These are phyloP conservation scores for Penicillium sp. DNA, from an alignment of 2,329 filamentous ascomycete genomes.

Conservation along the genomic window DNA sequence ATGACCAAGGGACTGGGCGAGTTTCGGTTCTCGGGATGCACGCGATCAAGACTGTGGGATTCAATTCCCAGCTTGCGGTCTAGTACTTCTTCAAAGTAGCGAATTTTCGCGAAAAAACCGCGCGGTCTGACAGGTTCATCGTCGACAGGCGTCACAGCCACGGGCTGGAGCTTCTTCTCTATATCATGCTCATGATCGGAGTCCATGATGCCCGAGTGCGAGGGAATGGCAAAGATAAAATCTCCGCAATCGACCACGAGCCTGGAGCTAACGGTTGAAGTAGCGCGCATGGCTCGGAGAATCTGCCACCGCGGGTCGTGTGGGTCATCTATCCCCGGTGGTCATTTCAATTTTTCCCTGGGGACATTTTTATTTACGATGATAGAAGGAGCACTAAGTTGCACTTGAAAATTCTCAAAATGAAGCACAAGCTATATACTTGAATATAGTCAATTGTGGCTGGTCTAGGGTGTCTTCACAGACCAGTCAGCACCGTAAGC, in stretches of 20 bases:
- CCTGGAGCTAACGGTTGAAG: constrained; percentile 1
- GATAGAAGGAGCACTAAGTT: not conserved
- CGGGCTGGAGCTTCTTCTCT: constrained; percentile 15
- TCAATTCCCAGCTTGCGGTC: constrained; percentile 52
- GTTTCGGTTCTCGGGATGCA: constrained; percentile 41
- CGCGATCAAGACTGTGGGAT: constrained; percentile 48
- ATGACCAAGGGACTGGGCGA: constrained; percentile 42
- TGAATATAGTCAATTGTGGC: not conserved
- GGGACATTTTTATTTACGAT: not conserved
- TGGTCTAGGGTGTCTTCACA: not conserved
- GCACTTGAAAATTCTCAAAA: no score
- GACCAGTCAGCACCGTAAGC: not conserved
- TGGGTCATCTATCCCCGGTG: not conserved
- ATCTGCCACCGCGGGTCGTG: not conserved
- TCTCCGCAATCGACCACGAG: constrained; percentile 3
- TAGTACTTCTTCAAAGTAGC: constrained; percentile 44
- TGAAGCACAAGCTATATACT: not conserved
- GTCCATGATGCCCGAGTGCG: not conserved
- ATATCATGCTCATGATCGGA: not conserved
- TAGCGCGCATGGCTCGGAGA: not conserved
- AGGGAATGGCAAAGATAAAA: not conserved
- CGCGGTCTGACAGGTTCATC: constrained; percentile 11
- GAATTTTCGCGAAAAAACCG: constrained; percentile 27
- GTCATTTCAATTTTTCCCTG: not conserved
- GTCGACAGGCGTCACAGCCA: constrained; percentile 12